phyloP scores from a whole-genome alignment of 352 stramenopile species.

The Pythium periplocum region DNA sequence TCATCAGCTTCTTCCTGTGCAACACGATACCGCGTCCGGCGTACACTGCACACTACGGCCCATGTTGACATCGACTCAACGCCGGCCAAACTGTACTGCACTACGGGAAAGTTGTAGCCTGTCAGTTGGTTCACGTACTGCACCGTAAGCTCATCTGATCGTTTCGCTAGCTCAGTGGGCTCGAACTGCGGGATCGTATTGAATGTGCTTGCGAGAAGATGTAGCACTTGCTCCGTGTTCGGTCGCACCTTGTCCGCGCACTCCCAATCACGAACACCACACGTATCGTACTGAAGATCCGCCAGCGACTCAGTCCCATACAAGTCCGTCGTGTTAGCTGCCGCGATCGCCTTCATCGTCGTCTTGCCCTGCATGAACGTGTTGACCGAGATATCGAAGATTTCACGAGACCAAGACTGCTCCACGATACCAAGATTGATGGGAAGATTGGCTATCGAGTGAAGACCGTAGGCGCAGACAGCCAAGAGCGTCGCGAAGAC shows the following conservation, averaged over 20 bases:
- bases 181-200: slow-evolving; percentile 8
- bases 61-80: not conserved
- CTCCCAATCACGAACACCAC: slow-evolving; percentile 8
- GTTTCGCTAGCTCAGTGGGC: slow-evolving; percentile 7
- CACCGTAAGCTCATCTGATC: slow-evolving; percentile 8
- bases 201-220: slow-evolving; percentile 8
- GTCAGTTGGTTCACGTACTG: slow-evolving; percentile 20
- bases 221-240: slow-evolving; percentile 11
- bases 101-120: slow-evolving; percentile 17
- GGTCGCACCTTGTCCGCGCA: slow-evolving; percentile 14
- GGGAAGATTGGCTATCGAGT: slow-evolving; percentile 12
- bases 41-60: slow-evolving; percentile 17
- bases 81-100: slow-evolving; percentile 14
- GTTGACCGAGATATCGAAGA: slow-evolving; percentile 15
- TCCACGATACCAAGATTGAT: slow-evolving; percentile 15
- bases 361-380: slow-evolving; percentile 15
- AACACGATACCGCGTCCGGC: slow-evolving; percentile 10
- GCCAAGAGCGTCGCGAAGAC: slow-evolving; percentile 13
- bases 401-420: slow-evolving; percentile 12
- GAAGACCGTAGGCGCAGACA: slow-evolving; percentile 14
- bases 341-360: not conserved
- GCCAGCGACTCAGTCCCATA: slow-evolving; percentile 16
- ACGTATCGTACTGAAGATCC: slow-evolving; percentile 19
- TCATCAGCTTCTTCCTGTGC: slow-evolving; percentile 4
- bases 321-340: not conserved